Percentiles rank a stretch among this genome's conserved stretches.
These are phyloP conservation scores for Candida saitoana DNA, from an alignment of 805 yeast genomes.

Conservation along the genomic window DNA sequence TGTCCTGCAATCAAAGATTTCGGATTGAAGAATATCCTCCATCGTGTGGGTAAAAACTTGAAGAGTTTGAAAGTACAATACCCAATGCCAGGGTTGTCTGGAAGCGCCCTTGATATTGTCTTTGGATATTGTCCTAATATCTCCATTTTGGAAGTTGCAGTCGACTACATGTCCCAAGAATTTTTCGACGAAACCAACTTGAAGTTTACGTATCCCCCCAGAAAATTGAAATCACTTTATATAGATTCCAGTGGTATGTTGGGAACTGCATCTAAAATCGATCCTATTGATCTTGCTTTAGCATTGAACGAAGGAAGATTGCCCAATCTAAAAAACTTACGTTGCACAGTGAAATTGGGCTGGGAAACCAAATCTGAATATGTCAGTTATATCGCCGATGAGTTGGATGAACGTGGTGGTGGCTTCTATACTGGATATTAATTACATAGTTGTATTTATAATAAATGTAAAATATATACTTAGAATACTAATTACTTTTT, in stretches of 20 bases:
- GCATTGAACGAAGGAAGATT: constrained; percentile 77
- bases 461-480: too few relatives aligned
- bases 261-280: constrained; percentile 78
- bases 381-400: constrained; percentile 51
- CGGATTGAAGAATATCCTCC: constrained; percentile 59
- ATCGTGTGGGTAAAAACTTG: constrained; percentile 62
- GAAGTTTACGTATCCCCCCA: constrained; percentile 17
- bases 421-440: constrained; percentile 56
- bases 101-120: constrained; percentile 66
- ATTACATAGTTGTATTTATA: too few relatives aligned
- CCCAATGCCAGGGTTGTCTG: constrained; percentile 81
- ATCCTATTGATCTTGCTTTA: constrained; percentile 83
- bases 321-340: constrained; percentile 59
- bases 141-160: constrained; percentile 58
- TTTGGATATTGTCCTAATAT: constrained; percentile 77
- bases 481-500: too few relatives aligned
- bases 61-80: constrained; percentile 65
- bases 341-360: constrained; percentile 73
- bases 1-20: constrained; percentile 74
- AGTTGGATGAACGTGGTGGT: constrained; percentile 71
- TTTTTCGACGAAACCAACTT: constrained; percentile 35
- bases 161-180: constrained; percentile 64
- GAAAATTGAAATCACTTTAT: constrained; percentile 59
- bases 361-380: constrained; percentile 62
- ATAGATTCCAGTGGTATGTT: constrained; percentile 82